Percentiles rank a stretch among this genome's conserved stretches.
These are phyloP conservation scores for Kalmusia sp. DNA, from an alignment of 2,329 filamentous ascomycete species.

Conservation along the genomic window DNA sequence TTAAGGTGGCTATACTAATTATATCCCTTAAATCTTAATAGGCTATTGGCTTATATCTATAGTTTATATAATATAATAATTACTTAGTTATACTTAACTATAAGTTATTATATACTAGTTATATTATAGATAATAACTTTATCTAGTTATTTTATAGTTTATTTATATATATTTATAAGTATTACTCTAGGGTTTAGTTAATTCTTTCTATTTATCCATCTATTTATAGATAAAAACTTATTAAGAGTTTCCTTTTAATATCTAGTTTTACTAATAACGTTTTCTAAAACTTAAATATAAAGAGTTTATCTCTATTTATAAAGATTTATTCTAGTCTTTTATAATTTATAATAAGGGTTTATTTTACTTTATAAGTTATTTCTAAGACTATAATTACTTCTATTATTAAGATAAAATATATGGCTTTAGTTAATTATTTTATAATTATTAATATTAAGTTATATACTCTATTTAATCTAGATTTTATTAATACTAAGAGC, in stretches of 20 bases:
- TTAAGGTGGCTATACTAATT: neutral
- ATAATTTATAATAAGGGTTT: neutral
- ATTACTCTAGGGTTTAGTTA: neutral
- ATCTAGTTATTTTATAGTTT: constrained; percentile 2
- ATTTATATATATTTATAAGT: neutral
- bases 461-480: neutral
- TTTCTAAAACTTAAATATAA: constrained; percentile 3
- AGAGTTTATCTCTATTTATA: constrained; percentile 4
- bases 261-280: neutral
- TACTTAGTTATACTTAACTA: neutral
- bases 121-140: neutral
- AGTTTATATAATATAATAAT: constrained; percentile 8
- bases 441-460: neutral
- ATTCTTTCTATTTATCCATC: too few species aligned
- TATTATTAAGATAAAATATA: neutral
- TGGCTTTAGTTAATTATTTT: neutral
- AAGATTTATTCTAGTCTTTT: neutral
- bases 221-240: constrained; percentile 1
- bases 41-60: constrained; percentile 6
- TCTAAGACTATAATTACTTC: neutral
- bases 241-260: neutral
- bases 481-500: neutral
- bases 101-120: constrained; percentile 3
- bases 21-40: neutral
- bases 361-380: neutral